Evolutionary conservation across 805 yeast genomes (phyloP).

Genomic region (Myxozyma monticola): DNA sequence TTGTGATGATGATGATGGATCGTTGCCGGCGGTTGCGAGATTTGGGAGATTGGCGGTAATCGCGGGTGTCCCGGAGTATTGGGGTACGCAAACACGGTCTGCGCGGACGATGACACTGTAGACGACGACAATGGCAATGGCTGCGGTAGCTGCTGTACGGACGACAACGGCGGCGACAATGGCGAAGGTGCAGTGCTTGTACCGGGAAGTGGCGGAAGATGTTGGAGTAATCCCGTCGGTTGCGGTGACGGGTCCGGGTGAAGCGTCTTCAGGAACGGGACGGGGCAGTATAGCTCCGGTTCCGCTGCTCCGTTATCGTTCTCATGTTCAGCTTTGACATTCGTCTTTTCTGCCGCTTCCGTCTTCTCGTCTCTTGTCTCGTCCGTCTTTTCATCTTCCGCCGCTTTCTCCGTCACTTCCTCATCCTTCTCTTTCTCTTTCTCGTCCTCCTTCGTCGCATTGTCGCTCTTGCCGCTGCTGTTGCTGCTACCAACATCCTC

Average conservation of each 20-base stretch:
- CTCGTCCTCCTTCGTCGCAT: neutral
- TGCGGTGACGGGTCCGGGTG: neutral
- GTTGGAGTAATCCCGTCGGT: neutral
- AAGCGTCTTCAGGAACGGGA: neutral
- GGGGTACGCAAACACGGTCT: neutral
- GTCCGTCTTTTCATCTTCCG: neutral
- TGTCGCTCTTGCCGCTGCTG: neutral
- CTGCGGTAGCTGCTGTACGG: neutral
- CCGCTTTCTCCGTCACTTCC: neutral
- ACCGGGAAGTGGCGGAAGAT: neutral
- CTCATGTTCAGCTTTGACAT: too few species aligned
- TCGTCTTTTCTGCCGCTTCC: neutral
- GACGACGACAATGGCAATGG: neutral
- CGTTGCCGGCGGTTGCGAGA: constrained; percentile 10
- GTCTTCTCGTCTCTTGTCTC: neutral
- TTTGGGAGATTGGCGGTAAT: constrained; percentile 24
- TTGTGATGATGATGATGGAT: constrained; percentile 1
- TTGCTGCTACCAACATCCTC: neutral
- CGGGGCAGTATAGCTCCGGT: too few species aligned
- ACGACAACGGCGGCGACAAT: neutral
- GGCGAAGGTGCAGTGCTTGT: neutral
- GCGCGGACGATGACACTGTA: neutral
- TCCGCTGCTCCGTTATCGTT: too few species aligned
- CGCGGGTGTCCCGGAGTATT: neutral
- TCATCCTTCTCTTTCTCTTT: neutral